Percentiles rank a stretch among this genome's conserved stretches.
These are phyloP conservation scores for Zizania palustris DNA, from an alignment of 202 grass and related monocot genomes.

Conservation along the genomic window DNA sequence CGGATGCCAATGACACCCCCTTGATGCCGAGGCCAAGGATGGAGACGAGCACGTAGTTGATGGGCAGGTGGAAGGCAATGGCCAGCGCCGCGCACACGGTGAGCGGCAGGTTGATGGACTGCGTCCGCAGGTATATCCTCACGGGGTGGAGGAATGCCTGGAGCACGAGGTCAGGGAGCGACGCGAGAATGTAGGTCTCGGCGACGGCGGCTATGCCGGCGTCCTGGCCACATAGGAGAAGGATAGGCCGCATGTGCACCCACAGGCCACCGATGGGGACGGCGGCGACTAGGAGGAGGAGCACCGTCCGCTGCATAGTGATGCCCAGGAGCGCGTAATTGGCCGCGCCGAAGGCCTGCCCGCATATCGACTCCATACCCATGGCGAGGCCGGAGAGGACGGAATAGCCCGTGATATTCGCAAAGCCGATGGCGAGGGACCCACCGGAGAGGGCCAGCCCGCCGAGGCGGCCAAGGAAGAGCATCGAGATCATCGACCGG, in stretches of 20 bases:
- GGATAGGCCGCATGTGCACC: constrained; percentile 73
- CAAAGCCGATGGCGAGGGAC: constrained; percentile 89
- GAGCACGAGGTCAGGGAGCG: constrained; percentile 77
- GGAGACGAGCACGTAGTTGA: constrained; percentile 72
- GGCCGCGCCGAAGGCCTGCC: constrained; percentile 80
- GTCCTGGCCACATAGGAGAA: constrained; percentile 81
- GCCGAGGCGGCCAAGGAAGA: constrained; percentile 82
- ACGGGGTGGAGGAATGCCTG: constrained; percentile 89
- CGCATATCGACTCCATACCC: constrained; percentile 96
- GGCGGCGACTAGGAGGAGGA: constrained; percentile 64
- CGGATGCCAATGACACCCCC: constrained; percentile 81
- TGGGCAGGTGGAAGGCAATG: constrained; percentile 82
- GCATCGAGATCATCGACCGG: constrained; percentile 97
- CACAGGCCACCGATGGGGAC: constrained; percentile 76
- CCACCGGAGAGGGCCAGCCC: constrained; percentile 81
- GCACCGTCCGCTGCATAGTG: constrained; percentile 75
- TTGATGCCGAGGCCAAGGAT: constrained; percentile 65
- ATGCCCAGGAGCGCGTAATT: constrained; percentile 60
- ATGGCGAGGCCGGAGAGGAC: constrained; percentile 91
- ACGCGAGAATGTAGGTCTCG: constrained; percentile 77
- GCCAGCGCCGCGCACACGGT: constrained; percentile 68
- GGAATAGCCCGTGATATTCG: constrained; percentile 88
- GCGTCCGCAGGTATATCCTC: constrained; percentile 76
- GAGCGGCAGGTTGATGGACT: constrained; percentile 86
- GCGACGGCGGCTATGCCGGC: constrained; percentile 61